Percentiles rank a stretch among this genome's conserved stretches.
phyloP scores from a whole-genome alignment of 2,329 filamentous ascomycete genomes.

The Rhynchosporium secalis region DNA sequence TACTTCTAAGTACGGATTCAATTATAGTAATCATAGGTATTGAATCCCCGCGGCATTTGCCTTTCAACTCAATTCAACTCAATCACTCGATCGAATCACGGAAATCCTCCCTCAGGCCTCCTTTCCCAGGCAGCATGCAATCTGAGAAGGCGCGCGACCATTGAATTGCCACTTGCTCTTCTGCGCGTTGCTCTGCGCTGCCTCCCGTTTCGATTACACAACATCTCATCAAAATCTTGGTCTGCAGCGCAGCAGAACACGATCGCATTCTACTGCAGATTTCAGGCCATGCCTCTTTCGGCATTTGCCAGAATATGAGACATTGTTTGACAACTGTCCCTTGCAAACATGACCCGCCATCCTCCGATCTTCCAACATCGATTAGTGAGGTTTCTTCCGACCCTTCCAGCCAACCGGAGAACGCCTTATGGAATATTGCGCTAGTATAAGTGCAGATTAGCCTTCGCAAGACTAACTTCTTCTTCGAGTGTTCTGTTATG shows the following conservation, averaged over 20 bases:
- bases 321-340: slow-evolving; percentile 7
- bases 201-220: background rate
- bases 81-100: background rate
- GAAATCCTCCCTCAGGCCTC: background rate
- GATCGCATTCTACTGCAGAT: background rate
- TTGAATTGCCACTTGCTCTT: background rate
- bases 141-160: background rate
- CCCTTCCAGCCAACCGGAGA: slow-evolving; percentile 10
- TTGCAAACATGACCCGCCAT: no score
- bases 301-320: background rate
- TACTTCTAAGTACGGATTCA: background rate
- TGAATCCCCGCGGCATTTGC: background rate
- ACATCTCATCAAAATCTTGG: background rate
- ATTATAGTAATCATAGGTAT: no score
- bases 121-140: background rate
- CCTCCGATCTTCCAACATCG: background rate
- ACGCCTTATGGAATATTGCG: background rate
- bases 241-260: slow-evolving; percentile 5
- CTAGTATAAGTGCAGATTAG: background rate
- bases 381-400: slow-evolving; percentile 2
- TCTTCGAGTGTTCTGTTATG: slow-evolving; percentile 27
- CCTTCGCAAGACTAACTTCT: slow-evolving; percentile 11
- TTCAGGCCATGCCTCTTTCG: background rate
- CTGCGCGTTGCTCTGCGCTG: background rate
- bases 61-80: background rate